Base-by-base conservation (phyloP, 1,284 basidiomycete species). In the Puccinia horiana region DNA sequence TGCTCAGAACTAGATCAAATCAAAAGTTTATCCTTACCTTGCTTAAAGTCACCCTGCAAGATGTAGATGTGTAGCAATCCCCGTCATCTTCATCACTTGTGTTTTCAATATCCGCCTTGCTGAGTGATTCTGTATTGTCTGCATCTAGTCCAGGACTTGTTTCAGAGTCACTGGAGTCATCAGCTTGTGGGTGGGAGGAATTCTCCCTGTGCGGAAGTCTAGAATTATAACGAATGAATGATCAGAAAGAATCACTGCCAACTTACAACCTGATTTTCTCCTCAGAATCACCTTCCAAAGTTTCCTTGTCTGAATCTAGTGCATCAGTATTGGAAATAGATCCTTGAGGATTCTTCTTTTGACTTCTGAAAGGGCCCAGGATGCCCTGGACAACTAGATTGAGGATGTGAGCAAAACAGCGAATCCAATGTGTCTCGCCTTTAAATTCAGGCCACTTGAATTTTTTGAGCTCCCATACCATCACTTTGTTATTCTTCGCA, bases 331-430 rank as follows among this genome's bases (percentile, higher is more conserved):
- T 26, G 16, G n/a, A n/a, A n/a, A n/a, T n/a, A n/a, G n/a, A n/a
- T n/a, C n/a, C n/a, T n/a, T n/a, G n/a, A n/a, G n/a, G n/a, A n/a
- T n/a, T n/a, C n/a, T 70, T 70, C 42, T 70, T 70, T 12, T 44
- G 40, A 49, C 40, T 70, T 1, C 40, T 40, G 9, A 70, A 70
- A 5, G 67, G 37, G 44, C 67, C 8, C 8, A 70, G 26, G 40
- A 70, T 70, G 1, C 23, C 37, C 67, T 65, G 26, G 61, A 26
- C 29, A 29, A 65, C 32, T 26, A 65, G 29, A 20, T 65, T 65
- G 18, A 65, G 67, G n/a, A 70, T 70, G 42, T 70, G 67, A 26
- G 67, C 6, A 23, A 44, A 70, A 18, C 67, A 70, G 1, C 67
- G 2, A 20, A 70, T 70, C 67, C 37, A 70, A 47, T 47, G 44